phyloP scores from a whole-genome alignment of 1,284 basidiomycete species.

The Trichosporon sp. region DNA sequence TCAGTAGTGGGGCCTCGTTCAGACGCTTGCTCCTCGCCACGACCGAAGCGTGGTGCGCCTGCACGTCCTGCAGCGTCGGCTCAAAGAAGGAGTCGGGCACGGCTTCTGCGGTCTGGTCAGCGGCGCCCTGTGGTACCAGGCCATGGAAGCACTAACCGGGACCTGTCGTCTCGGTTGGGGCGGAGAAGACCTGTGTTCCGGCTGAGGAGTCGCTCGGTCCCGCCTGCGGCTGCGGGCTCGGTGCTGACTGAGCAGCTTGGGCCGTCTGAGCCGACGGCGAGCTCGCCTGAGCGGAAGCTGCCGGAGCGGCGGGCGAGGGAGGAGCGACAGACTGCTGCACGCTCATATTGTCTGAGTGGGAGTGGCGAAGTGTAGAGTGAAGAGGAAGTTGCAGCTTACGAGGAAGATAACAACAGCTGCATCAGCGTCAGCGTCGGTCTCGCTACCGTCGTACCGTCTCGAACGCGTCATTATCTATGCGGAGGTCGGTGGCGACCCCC shows the following conservation, averaged over 20 bases:
- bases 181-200: slow-evolving; percentile 14
- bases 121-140: neutral
- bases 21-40: slow-evolving; percentile 41
- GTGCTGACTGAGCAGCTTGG: neutral
- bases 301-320: neutral
- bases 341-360: neutral
- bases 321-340: neutral
- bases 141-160: neutral
- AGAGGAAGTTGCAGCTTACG: neutral
- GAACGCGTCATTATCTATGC: slow-evolving; percentile 17
- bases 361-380: neutral
- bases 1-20: slow-evolving; percentile 52
- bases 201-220: neutral
- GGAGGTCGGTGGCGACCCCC: neutral
- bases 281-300: neutral
- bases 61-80: slow-evolving; percentile 49
- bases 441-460: neutral
- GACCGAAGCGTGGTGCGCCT: slow-evolving; percentile 45
- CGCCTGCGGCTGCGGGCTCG: neutral
- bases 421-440: slow-evolving; percentile 1
- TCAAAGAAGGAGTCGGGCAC: slow-evolving; percentile 48
- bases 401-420: slow-evolving; percentile 8
- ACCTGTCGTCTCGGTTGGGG: neutral
- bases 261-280: neutral
- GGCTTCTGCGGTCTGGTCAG: neutral